Base-by-base conservation (phyloP, 352 stramenopile genomes). In the Globisporangium okanoganense region DNA sequence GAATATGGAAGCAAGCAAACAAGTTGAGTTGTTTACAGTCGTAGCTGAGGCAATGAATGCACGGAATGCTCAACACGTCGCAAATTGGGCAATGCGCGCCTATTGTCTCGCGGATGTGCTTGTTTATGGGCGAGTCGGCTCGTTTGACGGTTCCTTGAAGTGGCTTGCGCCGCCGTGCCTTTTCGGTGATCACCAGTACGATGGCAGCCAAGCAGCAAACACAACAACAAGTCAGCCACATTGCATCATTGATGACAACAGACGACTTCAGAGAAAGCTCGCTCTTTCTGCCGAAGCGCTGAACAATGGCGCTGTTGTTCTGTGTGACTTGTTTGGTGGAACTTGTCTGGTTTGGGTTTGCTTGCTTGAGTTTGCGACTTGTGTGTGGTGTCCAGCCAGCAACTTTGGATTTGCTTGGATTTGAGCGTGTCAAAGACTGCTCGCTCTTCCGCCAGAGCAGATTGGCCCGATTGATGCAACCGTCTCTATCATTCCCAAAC, bases 151-250 rank as follows among this genome's bases (percentile, higher is more conserved):
- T n/a, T n/a, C n/a, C n/a, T n/a, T n/a, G n/a, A 50, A 20, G 36
- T 45, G 36, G 22, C 35, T 22, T 57, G 20, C 16, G n/a, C 20
- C 13, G 52, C 24, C 35, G 24, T 35, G 53, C 53, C 53, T 59
- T 59, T 50, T 59, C 53, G 53, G 53, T 50, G 52, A 24, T 51
- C 47, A 36, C 47, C 29, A 36, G 7, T 22, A 16, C 5, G n/a
- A 9, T 24, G 18, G 27, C 29, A 20, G 24, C 3, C 18, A 12
- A 8, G 18, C 29, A 41, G n/a, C 31, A 57, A 43, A 57, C 31
- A 57, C 25, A 44, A 10, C 31, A 56, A 25, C 25, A 22, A 53
- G 47, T 53, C 47, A 53, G 47, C 24, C 47, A 36, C 25, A n/a
- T 53, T 53, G 47, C 14, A 4, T 9, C 12, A 41, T 4, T 35